Base-by-base conservation (phyloP, 495 filamentous ascomycete genomes). In the Penicillium pulvis region DNA sequence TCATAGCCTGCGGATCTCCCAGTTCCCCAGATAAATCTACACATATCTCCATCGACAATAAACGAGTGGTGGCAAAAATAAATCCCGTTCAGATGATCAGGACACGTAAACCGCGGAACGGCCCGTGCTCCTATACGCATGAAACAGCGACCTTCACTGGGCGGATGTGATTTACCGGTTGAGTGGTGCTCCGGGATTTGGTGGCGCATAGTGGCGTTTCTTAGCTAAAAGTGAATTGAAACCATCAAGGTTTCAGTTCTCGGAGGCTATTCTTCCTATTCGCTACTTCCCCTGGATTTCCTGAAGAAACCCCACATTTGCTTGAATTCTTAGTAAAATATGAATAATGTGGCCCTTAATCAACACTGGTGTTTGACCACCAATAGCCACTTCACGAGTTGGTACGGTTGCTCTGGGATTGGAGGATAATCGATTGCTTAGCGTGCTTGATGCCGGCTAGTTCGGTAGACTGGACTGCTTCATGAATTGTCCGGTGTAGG, bases 371-470 rank as follows among this genome's bases (percentile, higher is more conserved):
- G 23, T 23, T 47, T 47, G 44, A 47, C 44, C 44, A 26, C 44
- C 44, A 47, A 47, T 47, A 2, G 12, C 44, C 3, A 47, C 44
- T 47, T 26, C 20, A 14, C 12, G 9, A 8, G 12, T 47, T 12
- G 20, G 12, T 9, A 12, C 2, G 5, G 14, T 47, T 6, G 44
- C 23, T 10, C 14, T 20, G 14, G 44, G 44, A 47, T 47, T 47
- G 44, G 44, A 47, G 44, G 44, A 47, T 47, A 47, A 47, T 47
- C 44, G 20, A 26, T 14, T 41, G 39, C 39, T n/a, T 41, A 41
- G 39, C 39, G 39, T 41, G 39, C 44, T 6, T 16, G 11, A 11
- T 24, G 20, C 28, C 44, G 10, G 44, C 9, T 11, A 6, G 5
- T 26, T 26, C 44, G 44, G 39, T 23, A 41, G 0, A n/a, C 6